Base-by-base conservation (phyloP, 805 yeast genomes). In the Limtongia smithiae region DNA sequence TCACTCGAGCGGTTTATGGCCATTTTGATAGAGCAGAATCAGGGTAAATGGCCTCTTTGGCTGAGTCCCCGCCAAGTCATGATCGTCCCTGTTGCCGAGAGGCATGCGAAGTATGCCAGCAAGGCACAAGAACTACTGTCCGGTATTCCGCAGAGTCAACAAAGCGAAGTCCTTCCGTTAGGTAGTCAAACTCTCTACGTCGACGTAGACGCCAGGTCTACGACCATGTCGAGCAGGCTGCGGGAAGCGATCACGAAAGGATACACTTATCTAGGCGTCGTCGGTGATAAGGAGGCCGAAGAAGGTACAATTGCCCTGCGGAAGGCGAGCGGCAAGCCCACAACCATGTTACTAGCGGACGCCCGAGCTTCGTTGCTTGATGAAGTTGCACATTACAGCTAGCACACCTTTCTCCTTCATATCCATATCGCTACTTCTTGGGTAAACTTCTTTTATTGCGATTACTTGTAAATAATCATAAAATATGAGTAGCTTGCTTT, bases 41-140 rank as follows among this genome's bases (percentile, higher is more conserved):
- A 79, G 48, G 98, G 97, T 0, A 82, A 83, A 59, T 93, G 97
- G 97, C 98, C 98, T 8, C 89, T 93, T 65, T 93, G 98, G 98
- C 64, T 93, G 37, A 87, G 83, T 56, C 97, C 97, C 5, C 75
- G 94, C 54, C 98, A 93, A 65, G 93, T 91, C 0, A 74, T 85
- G 34, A 74, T 93, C 2, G 74, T 93, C 4, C 97, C 98, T 1
- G 81, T 89, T 3, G 65, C 69, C 3, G 80, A 82, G 49, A 80
- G 80, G 0, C 69, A 74, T 8, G 90, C 31, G 11, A 75, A 69
- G 8, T 76, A 76, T 45, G 85, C 94, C 2, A 57, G 71, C n/a
- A 48, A 66, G 2, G 64, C 85, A 1, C 75, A 74, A 12, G 55
- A 64, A 3, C 53, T 62, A 41, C 68, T 91, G 35, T 56, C 63